Evolutionary conservation across 805 yeast genomes (phyloP), one percentile per base, ranked within the genome.

Genomic region (Teunomyces aglyptinius): DNA sequence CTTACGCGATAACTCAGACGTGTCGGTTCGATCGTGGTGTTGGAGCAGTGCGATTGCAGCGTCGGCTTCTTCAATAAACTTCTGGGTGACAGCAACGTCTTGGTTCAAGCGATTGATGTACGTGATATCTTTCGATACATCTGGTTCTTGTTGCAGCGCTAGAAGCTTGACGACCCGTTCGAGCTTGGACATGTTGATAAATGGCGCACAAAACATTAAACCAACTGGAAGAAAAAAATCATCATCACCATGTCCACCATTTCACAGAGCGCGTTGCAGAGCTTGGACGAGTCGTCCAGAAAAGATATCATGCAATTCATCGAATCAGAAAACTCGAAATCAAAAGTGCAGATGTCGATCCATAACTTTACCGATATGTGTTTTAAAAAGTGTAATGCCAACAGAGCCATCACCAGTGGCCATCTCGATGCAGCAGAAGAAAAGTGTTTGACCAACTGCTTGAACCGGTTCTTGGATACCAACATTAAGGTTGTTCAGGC

Each of bases 291-390:
- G 29, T 48, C 75, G 24, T 79, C 94, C 39, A 83, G 85, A 64
- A 78, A 81, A 60, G 96, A 89, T 52, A 81, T 90, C 43, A 73
- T 82, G 57, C 75, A 77, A 47, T 90, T 89, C 71, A 73, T 90
- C 41, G 95, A 89, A 61, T 70, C 85, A 11, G 97, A 91, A 68
- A 85, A 86, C 61, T 80, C 94, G 52, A 89, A 87, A 71, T 83
- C 92, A 46, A 89, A 89, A 69, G 88, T 91, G 26, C 96, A 89
- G 65, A 77, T 80, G 71, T 82, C 95, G 28, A 86, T 91, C 50
- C 96, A 91, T 64, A 81, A 77, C 59, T 89, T 89, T 78, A 90
- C 97, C 22, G 91, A 89, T 61, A 76, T 85, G 75, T 91, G 98
- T 65, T 91, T 89, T 77, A 87, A 85, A 64, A 86, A 87, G 68